Base-by-base conservation (phyloP, 805 yeast species). In the Schizosaccharomyces cryophilus region DNA sequence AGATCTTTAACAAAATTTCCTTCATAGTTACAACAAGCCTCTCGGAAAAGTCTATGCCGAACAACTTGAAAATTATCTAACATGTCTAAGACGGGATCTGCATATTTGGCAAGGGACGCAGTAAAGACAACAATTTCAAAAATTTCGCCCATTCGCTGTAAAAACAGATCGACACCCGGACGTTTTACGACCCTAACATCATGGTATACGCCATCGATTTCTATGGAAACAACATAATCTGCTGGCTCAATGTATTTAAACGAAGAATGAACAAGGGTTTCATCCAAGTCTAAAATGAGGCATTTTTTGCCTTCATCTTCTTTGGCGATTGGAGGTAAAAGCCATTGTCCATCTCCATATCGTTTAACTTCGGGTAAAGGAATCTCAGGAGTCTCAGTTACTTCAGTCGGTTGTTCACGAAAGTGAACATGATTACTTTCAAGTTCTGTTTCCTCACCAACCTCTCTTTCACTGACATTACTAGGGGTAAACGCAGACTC, bases 71-170 rank as follows among this genome's bases (percentile, higher is more conserved):
- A 76, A n/a, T 79, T 73, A 68, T 93, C 99, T 66, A 93, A 75
- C 66, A 84, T 86, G 72, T 93, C 95, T 64, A 93, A 76, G 65
- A 93, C 75, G 3, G 99, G 98, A 70, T 93, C 96, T 55, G 97
- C 98, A 69, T 93, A 93, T 69, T 95, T 81, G 65, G 93, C 80
- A 13, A 93, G 97, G 55, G 95, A 84, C 0, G 98, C 98, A 0
- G 99, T 93, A 72, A 93, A 93, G 3, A 93, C 95, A 29, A 93
- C 97, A 62, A 93, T 95, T 72, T 93, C 99, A 70, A 78, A 93
- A 67, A 89, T 71, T 69, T 86, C 77, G 31, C 96, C 95, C 59
- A 90, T 95, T 65, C 79, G 77, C 66, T 74, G 75, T 74, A 93
- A 75, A 68, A 93, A 93, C 69, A 87, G 94, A 72, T 93, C 98